Percentiles rank a stretch among this genome's conserved stretches.
Evolutionary conservation across 495 filamentous ascomycete species (phyloP).

Genomic region (Xylaria sp.): DNA sequence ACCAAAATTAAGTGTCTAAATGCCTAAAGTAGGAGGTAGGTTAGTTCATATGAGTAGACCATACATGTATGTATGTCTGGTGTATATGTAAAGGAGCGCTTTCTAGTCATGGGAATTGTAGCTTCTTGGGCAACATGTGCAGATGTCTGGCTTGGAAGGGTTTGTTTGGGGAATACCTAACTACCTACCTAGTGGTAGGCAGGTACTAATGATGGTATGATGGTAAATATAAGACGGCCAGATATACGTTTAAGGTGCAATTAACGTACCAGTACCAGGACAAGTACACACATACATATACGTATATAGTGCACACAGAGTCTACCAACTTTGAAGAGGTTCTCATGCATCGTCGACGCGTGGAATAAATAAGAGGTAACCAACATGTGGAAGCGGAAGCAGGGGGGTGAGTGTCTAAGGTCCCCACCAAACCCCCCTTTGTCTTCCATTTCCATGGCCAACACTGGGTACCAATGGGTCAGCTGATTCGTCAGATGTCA

Average conservation of each 20-base stretch:
- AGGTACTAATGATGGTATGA: too few relatives aligned
- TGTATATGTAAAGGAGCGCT: neutral
- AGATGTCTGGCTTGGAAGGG: neutral
- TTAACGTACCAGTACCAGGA: too few relatives aligned
- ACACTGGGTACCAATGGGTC: conserved; percentile 15
- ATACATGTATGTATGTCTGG: neutral
- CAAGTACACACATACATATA: too few relatives aligned
- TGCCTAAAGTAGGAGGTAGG: too few relatives aligned
- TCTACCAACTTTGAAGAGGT: neutral
- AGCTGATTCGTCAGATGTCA: conserved; percentile 29
- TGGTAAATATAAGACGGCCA: too few relatives aligned
- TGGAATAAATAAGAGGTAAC: conserved; percentile 20
- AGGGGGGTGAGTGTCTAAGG: conserved; percentile 6
- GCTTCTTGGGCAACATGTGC: neutral
- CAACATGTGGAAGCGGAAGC: conserved; percentile 16
- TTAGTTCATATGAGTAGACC: too few relatives aligned
- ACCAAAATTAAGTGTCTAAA: too few relatives aligned
- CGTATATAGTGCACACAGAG: neutral
- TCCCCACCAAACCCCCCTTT: conserved; percentile 12
- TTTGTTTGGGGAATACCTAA: too few relatives aligned
- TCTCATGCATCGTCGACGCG: conserved; percentile 6
- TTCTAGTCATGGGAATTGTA: neutral
- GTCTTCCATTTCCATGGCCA: conserved; percentile 5
- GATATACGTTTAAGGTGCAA: too few relatives aligned
- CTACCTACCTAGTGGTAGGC: too few relatives aligned